Base-by-base conservation (phyloP, 2,329 filamentous ascomycete genomes). In the Colletotrichum viniferum region DNA sequence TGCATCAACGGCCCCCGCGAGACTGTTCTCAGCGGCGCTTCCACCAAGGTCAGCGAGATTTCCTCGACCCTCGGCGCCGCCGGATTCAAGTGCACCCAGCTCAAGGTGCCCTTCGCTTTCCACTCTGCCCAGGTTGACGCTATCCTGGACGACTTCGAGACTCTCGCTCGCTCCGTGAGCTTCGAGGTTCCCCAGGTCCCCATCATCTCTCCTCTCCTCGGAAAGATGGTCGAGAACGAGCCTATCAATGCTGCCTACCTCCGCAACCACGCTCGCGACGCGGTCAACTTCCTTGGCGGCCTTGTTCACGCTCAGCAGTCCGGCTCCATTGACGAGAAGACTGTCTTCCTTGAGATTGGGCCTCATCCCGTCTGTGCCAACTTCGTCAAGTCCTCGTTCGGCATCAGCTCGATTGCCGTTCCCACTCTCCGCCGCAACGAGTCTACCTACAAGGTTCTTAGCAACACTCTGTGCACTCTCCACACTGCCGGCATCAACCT, bases 1-100 rank as follows among this genome's bases (percentile, higher is more conserved):
- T 97, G 95, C 85, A 90, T 95, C 81, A 97, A 97, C 79, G 92
- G 93, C 0, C 92, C 93, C 0, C 87, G 91, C 66, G 94, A 95
- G 81, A 96, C 92, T 12, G 95, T 97, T 3, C 87, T 97, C n/a
- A 86, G 85, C 26, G 89, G 88, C 12, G 79, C 81, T 12, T 84
- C 85, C 0, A 79, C 79, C 2, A 83, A 88, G 69, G 84, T 90
- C 52, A 79, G 83, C 5, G 81, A 85, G 5, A 85, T 92, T 18
- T 87, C 89, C 10, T 75, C 79, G 52, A 77, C 80, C 71, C 80
- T 86, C 24, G 77, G 77, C 52, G 79, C 55, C 32, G 80, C 76
- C 14, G 85, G 80, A 76, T 81, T 81, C 84, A 90, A 84, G 84
- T 88, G 80, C 77, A 87, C 86, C 0, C 84, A 83, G 61, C 82